Conservation (phyloP, 1,139 yeast genomes). For the Kodamaea sp. region DNA sequence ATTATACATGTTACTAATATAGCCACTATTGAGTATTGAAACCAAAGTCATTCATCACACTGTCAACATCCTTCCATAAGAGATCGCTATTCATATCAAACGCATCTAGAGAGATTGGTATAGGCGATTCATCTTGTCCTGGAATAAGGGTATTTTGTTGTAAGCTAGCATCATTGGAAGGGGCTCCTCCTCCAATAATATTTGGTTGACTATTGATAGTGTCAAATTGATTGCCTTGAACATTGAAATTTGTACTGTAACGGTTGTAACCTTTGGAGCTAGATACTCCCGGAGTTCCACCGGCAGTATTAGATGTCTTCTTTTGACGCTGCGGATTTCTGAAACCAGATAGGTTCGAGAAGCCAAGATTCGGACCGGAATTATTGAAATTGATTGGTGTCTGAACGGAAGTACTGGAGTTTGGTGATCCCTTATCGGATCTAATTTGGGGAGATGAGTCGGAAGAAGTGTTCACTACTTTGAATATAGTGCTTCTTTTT, state of each 20-base stretch:
- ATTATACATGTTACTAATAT: neutral
- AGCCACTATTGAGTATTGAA: slow-evolving; percentile 57
- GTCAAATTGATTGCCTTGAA: neutral
- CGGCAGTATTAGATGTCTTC: neutral
- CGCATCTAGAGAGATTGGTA: slow-evolving; percentile 22
- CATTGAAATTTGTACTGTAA: neutral
- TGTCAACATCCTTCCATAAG: slow-evolving; percentile 87
- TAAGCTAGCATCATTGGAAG: neutral
- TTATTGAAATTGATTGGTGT: neutral
- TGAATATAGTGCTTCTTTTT: slow-evolving; percentile 43
- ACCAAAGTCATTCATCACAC: slow-evolving; percentile 93
- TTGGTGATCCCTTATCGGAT: slow-evolving; percentile 11
- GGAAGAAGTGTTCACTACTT: slow-evolving; percentile 35
- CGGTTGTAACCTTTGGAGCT: neutral
- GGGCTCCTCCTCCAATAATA: neutral
- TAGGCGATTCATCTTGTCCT: slow-evolving; percentile 30
- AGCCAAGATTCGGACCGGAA: neutral
- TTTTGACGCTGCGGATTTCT: slow-evolving; percentile 16
- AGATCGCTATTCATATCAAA: slow-evolving; percentile 56
- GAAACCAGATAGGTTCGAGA: neutral
- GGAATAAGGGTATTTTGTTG: slow-evolving; percentile 1
- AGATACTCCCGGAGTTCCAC: too few relatives aligned
- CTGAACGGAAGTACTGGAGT: neutral
- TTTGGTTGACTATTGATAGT: neutral
- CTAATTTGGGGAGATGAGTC: slow-evolving; percentile 29